A percentile compares a stretch with the other conserved stretches of the same genome.
phyloP scores from a whole-genome alignment of 106 monocot genomes.

The Triglochin maritima region DNA sequence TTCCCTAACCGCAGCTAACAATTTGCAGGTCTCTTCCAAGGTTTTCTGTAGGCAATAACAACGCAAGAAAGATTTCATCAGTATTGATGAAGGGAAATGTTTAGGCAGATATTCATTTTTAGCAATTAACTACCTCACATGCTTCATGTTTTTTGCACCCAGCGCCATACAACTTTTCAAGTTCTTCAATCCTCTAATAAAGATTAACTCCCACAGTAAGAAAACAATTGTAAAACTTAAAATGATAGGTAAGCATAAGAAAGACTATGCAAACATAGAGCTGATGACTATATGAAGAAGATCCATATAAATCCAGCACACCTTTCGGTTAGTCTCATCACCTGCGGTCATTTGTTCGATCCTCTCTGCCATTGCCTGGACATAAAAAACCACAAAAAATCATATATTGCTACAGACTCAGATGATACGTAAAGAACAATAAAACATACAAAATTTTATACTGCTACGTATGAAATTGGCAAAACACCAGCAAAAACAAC shows the following conservation, averaged over 20 bases:
- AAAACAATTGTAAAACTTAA: background rate
- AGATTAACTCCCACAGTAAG: background rate
- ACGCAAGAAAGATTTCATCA: no score
- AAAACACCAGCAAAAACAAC: no score
- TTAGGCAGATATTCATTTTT: no score
- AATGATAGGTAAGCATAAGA: background rate
- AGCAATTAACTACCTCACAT: conserved; percentile 46
- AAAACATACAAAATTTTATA: background rate
- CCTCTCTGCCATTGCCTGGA: conserved; percentile 78
- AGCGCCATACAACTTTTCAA: conserved; percentile 46
- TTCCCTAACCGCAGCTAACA: conserved; percentile 44
- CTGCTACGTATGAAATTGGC: background rate
- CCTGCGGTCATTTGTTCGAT: conserved; percentile 63
- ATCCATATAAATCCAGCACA: conserved; percentile 9
- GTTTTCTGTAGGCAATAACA: conserved; percentile 33
- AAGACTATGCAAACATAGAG: background rate
- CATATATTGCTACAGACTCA: background rate
- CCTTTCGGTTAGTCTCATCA: conserved; percentile 75
- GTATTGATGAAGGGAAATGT: no score
- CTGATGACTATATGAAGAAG: background rate
- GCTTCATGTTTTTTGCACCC: conserved; percentile 47
- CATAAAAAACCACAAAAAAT: background rate
- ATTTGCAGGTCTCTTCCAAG: conserved; percentile 63
- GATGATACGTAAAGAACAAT: background rate
- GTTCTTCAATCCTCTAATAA: conserved; percentile 56